Evolutionary conservation across 345 rosid genomes (phyloP).

Genomic region (Populus simonii): DNA sequence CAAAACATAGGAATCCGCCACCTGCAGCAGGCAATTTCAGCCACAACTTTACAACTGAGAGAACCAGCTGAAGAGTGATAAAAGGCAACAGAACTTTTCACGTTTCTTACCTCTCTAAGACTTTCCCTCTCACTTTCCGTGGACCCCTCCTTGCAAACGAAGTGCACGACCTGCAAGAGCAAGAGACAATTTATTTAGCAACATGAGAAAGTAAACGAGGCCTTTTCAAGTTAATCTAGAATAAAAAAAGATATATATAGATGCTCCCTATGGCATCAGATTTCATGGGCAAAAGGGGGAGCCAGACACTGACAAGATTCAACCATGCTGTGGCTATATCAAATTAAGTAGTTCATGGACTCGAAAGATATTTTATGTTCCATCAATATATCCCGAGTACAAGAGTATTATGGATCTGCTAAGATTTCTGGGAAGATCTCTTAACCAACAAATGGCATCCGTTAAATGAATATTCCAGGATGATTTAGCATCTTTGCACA

Average conservation of each 20-base stretch:
- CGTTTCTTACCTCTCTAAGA: constrained; percentile 53
- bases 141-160: constrained; percentile 61
- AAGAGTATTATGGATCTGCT: background rate
- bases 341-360: background rate
- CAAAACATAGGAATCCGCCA: constrained; percentile 59
- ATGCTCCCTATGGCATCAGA: background rate
- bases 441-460: background rate
- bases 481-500: background rate
- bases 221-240: background rate
- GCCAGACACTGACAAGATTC: background rate
- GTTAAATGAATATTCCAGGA: background rate
- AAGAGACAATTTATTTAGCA: background rate
- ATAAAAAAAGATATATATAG: no score
- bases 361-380: background rate
- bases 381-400: background rate
- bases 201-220: background rate
- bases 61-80: background rate
- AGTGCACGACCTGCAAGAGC: constrained; percentile 63
- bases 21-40: constrained; percentile 40
- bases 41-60: background rate
- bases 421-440: background rate
- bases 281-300: background rate
- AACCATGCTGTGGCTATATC: background rate
- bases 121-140: constrained; percentile 52
- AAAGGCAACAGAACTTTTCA: background rate